Conservation (phyloP, 352 stramenopile species). For the Globisporangium middletonii region DNA sequence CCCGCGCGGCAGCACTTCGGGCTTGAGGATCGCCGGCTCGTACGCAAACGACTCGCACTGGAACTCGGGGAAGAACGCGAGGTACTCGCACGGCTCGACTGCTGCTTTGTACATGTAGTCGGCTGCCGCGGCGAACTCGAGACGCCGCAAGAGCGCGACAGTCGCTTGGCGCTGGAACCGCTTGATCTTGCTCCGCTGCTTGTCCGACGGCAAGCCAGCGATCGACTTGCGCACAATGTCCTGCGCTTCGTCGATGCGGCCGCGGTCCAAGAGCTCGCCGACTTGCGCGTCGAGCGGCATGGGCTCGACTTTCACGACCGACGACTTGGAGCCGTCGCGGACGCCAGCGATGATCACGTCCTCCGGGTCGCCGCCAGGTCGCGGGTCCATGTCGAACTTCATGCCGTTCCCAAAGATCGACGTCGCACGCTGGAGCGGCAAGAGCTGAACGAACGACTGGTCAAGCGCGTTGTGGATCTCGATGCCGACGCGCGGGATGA, state of each 20-base stretch:
- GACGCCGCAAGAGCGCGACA: conserved; percentile 64
- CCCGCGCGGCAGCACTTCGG: conserved; percentile 75
- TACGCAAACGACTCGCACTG: conserved; percentile 81
- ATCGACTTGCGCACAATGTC: conserved; percentile 84
- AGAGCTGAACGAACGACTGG: conserved; percentile 68
- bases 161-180: conserved; percentile 83
- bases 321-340: conserved; percentile 62
- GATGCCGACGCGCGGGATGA: conserved; percentile 69
- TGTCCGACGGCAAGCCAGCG: conserved; percentile 58
- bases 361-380: conserved; percentile 61
- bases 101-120: conserved; percentile 86
- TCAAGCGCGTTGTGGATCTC: conserved; percentile 78
- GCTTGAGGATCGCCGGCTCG: conserved; percentile 75
- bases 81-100: conserved; percentile 81
- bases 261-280: conserved; percentile 76
- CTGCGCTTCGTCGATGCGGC: conserved; percentile 80
- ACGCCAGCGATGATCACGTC: conserved; percentile 76
- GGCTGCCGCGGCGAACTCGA: conserved; percentile 71
- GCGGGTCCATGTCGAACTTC: conserved; percentile 88
- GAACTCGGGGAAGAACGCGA: conserved; percentile 82
- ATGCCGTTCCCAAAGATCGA: conserved; percentile 88
- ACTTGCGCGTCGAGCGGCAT: conserved; percentile 85
- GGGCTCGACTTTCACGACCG: conserved; percentile 79
- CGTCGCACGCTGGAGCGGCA: conserved; percentile 51
- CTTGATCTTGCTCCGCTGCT: conserved; percentile 86